phyloP scores from a whole-genome alignment of 345 rosid genomes.

The Pugionium dolabratum region DNA sequence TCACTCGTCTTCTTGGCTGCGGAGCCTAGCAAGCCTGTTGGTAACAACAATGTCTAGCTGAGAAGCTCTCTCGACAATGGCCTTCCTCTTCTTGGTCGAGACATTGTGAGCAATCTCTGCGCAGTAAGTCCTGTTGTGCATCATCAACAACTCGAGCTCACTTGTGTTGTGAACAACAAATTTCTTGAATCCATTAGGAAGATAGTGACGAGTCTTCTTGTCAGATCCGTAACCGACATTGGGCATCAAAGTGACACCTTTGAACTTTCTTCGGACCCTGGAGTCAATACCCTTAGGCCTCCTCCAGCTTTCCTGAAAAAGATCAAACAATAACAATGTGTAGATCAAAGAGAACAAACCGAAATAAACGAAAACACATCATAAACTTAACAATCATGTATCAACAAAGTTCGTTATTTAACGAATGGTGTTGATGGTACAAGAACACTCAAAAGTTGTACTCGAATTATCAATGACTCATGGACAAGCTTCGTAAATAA shows the following conservation, averaged over 20 bases:
- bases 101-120: conserved; percentile 87
- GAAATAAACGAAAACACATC: background rate
- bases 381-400: too few relatives aligned
- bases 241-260: conserved; percentile 79
- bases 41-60: conserved; percentile 76
- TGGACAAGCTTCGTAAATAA: background rate
- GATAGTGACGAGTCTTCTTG: conserved; percentile 79
- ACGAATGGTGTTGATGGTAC: background rate
- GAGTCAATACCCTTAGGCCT: conserved; percentile 91
- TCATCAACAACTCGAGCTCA: conserved; percentile 84
- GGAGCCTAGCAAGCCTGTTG: conserved; percentile 75
- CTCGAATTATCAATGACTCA: background rate
- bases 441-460: too few relatives aligned
- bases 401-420: background rate
- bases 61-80: conserved; percentile 77
- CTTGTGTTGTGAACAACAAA: conserved; percentile 70
- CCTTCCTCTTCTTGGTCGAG: conserved; percentile 81
- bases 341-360: background rate
- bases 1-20: conserved; percentile 84
- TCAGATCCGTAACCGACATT: conserved; percentile 81
- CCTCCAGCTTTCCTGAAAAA: conserved; percentile 67
- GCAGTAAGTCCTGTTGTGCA: conserved; percentile 92
- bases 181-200: conserved; percentile 85
- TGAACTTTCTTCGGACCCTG: conserved; percentile 79
- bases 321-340: background rate